Base-by-base conservation (phyloP, 352 stramenopile species). In the Phytophthora brassicae region DNA sequence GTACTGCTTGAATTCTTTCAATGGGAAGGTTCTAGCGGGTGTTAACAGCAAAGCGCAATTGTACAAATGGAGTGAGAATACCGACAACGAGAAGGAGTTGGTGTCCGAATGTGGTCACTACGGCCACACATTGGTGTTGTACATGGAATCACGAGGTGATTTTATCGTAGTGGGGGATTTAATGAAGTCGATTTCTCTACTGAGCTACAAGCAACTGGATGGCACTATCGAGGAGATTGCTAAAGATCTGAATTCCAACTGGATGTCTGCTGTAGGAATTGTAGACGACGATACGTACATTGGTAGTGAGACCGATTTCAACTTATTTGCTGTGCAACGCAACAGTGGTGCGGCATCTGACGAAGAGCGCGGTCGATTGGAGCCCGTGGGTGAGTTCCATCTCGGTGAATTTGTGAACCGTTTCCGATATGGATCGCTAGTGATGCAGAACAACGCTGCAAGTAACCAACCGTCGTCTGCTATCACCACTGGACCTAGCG, bases 111-210 rank as follows among this genome's bases (percentile, higher is more conserved):
- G 94, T 54, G 93, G 94, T 9, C 94, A 98, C 71, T 94, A 98
- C 58, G 96, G 95, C 8, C 94, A 98, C 75, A 98, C 97, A 26
- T 68, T 98, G 19, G 96, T 97, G 58, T 68, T 98, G n/a, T 97
- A 96, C 68, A 94, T 98, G 64, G 92, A 97, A 57, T 98, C 91
- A 33, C 83, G 88, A 28, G 94, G 94, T 20, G 92, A 98, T 64
- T 97, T 98, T 45, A 95, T 97, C n/a, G 90, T 98, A 29, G 93
- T 98, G 17, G 96, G 95, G 17, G 96, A 99, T 62, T 67, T 99
- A 41, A 98, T 99, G 96, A 97, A 98, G 61, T 98, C 93, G 2
- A 96, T 99, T 49, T 97, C 91, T 24, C 66, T 99, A 20, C 68
- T 99, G 24, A 94, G 94, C 64, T 98, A 98, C 81, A 97, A 97